phyloP scores from a whole-genome alignment of 108 stramenopile species.

The Cyclotella sp. region DNA sequence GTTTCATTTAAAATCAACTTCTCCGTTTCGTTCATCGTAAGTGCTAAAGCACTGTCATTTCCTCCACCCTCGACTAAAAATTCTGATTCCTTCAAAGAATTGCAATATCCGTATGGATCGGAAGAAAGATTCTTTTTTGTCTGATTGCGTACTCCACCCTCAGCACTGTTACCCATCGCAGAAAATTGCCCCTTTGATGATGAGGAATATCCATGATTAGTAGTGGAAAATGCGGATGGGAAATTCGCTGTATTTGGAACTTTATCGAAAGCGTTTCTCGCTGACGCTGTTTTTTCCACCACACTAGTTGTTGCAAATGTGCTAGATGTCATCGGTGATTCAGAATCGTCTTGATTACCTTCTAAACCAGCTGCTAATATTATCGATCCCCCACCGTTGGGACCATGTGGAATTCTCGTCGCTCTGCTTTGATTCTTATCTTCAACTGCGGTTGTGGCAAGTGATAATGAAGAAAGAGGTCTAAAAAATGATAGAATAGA shows the following conservation, averaged over 20 bases:
- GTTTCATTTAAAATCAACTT: background rate
- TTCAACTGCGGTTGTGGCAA: background rate
- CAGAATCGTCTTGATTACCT: conserved; percentile 3
- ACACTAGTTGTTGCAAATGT: background rate
- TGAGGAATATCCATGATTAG: background rate
- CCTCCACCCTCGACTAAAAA: background rate
- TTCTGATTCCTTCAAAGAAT: background rate
- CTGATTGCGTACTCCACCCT: background rate
- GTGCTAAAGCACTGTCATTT: too few species aligned
- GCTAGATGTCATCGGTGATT: background rate
- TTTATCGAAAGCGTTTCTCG: background rate
- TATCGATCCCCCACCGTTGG: conserved; percentile 12
- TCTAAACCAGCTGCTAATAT: background rate
- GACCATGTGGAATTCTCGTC: conserved; percentile 14
- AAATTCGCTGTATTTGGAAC: too few species aligned
- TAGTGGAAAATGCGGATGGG: conserved; percentile 3
- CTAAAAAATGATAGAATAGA: background rate
- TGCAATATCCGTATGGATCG: background rate
- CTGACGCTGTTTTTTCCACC: too few species aligned
- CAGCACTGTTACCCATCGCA: background rate
- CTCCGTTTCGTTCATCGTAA: background rate
- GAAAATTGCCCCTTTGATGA: background rate
- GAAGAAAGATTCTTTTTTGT: background rate
- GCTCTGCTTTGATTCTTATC: background rate
- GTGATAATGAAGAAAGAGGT: background rate